Percentiles rank a stretch among this genome's conserved stretches.
Evolutionary conservation across 2,329 filamentous ascomycete species (phyloP).

Genomic region (Ophiostoma sp.): DNA sequence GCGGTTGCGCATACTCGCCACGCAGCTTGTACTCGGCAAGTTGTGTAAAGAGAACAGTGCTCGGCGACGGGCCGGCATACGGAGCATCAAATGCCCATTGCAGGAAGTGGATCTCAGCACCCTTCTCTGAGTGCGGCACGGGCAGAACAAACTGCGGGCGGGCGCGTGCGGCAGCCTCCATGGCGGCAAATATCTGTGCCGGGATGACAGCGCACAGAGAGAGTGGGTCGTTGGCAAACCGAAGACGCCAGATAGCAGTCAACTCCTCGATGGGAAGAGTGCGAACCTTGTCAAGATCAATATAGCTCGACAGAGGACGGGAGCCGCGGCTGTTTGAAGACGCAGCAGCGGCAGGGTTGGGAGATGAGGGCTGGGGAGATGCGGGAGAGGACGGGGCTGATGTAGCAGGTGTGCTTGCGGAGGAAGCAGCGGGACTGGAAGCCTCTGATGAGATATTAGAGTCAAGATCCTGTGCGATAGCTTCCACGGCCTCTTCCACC

Average conservation of each 20-base stretch:
- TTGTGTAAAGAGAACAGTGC: conserved; percentile 85
- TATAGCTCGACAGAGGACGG: conserved; percentile 45
- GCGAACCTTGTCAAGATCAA: conserved; percentile 75
- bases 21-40: conserved; percentile 88
- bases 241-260: conserved; percentile 81
- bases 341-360: conserved; percentile 20
- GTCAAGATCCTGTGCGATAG: conserved; percentile 1
- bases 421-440: neutral
- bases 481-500: neutral
- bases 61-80: conserved; percentile 49
- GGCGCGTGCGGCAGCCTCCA: conserved; percentile 63
- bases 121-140: conserved; percentile 61
- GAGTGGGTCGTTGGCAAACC: conserved; percentile 66
- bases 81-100: conserved; percentile 82
- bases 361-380: neutral
- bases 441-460: neutral
- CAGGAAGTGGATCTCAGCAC: conserved; percentile 90
- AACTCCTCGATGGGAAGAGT: conserved; percentile 74
- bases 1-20: conserved; percentile 82
- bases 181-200: conserved; percentile 63
- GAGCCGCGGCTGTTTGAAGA: conserved; percentile 33
- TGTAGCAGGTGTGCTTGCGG: neutral
- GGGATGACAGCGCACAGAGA: conserved; percentile 83
- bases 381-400: neutral
- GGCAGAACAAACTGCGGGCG: conserved; percentile 90